Percentiles rank a stretch among this genome's conserved stretches.
phyloP scores from a whole-genome alignment of 73 alveolate species.

The Tetrahymena elliotti region DNA sequence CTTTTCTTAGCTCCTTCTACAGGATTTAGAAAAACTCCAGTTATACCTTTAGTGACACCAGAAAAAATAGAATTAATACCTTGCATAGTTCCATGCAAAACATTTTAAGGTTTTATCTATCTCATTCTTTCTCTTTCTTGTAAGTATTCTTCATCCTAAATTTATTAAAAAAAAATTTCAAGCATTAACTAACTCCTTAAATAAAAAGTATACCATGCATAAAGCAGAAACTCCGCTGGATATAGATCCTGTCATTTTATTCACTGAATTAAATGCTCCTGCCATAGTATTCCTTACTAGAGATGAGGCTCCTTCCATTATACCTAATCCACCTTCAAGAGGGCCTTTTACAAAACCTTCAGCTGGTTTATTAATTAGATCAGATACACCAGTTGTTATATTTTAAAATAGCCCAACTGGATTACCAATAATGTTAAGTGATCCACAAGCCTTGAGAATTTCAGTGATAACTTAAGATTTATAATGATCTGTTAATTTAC shows the following conservation, averaged over 20 bases:
- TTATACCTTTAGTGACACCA: constrained; percentile 10
- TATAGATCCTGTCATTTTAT: constrained; percentile 23
- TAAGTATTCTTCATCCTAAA: constrained; percentile 28
- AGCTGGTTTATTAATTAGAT: constrained; percentile 11
- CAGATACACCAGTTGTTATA: constrained; percentile 21
- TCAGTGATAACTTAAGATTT: neutral
- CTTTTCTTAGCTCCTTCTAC: constrained; percentile 19
- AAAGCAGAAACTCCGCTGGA: constrained; percentile 19
- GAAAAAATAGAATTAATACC: neutral
- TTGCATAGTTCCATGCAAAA: neutral
- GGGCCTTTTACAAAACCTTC: constrained; percentile 30
- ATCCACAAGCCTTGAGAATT: constrained; percentile 1
- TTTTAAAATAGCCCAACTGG: constrained; percentile 32
- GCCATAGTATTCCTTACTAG: constrained; percentile 12
- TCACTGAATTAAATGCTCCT: constrained; percentile 34
- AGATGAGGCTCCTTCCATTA: constrained; percentile 24
- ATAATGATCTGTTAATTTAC: constrained; percentile 1
- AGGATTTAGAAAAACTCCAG: constrained; percentile 33
- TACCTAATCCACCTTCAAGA: constrained; percentile 36
- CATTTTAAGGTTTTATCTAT: constrained; percentile 2
- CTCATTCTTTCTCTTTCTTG: constrained; percentile 16
- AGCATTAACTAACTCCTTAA: neutral
- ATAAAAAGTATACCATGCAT: neutral
- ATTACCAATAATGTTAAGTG: constrained; percentile 18
- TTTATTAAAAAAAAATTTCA: neutral